Evolutionary conservation across 1,139 yeast species (phyloP).

Genomic region (Waltiozyma sp.): DNA sequence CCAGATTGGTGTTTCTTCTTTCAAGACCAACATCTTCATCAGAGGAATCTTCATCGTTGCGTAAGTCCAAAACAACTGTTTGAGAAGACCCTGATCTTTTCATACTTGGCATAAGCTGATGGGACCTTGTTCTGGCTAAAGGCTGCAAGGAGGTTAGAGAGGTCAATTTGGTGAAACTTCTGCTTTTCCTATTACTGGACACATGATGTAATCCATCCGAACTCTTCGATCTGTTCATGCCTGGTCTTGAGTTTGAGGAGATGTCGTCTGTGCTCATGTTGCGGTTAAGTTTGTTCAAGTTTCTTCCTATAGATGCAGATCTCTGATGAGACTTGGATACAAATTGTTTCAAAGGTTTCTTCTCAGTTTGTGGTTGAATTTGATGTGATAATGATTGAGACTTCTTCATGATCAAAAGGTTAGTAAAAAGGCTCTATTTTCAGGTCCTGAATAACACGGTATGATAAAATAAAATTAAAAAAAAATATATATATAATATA

Average conservation of each 20-base stretch:
- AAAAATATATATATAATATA: too few species aligned
- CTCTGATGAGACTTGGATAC: constrained; percentile 13
- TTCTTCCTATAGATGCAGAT: constrained; percentile 17
- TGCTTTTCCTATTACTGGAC: constrained; percentile 5
- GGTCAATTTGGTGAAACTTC: constrained; percentile 14
- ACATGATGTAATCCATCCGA: constrained; percentile 10
- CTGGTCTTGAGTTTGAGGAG: constrained; percentile 9
- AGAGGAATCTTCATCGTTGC: constrained; percentile 9
- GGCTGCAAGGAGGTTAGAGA: constrained; percentile 12
- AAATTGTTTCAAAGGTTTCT: constrained; percentile 15
- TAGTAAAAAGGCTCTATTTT: too few species aligned
- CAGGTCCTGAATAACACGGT: too few species aligned
- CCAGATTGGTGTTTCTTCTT: not conserved
- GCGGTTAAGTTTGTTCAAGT: constrained; percentile 15
- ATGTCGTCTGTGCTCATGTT: constrained; percentile 12
- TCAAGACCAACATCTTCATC: constrained; percentile 5
- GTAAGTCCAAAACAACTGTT: constrained; percentile 14
- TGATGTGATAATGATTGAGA: not conserved
- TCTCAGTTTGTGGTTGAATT: constrained; percentile 7
- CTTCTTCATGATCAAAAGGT: not conserved
- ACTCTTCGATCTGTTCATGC: constrained; percentile 14
- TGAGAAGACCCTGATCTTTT: constrained; percentile 1
- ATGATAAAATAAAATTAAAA: too few species aligned
- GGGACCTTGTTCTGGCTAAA: constrained; percentile 13
- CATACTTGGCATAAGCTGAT: constrained; percentile 7